phyloP scores from a whole-genome alignment of 441 rosid species.

The Eruca vesicaria region DNA sequence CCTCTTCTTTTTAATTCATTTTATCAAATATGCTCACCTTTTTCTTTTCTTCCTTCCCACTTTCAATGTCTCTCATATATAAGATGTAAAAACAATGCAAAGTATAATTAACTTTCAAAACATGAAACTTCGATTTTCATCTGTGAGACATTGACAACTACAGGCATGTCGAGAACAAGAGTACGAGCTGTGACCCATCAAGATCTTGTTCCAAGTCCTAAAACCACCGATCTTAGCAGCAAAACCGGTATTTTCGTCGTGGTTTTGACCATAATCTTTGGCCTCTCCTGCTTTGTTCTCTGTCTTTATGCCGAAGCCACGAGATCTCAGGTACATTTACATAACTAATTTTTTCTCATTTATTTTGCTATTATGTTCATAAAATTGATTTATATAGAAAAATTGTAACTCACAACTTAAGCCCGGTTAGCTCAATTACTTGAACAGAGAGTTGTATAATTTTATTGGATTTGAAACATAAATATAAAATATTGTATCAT shows the following conservation, averaged over 20 bases:
- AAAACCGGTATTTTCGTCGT: slow-evolving; percentile 53
- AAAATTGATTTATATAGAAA: not conserved
- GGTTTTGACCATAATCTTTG: slow-evolving; percentile 59
- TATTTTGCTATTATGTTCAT: not conserved
- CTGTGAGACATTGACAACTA: slow-evolving; percentile 4
- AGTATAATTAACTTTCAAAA: slow-evolving; percentile 9
- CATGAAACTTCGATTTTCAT: not conserved
- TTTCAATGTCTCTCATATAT: slow-evolving; percentile 6
- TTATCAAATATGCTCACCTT: slow-evolving; percentile 20
- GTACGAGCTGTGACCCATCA: slow-evolving; percentile 74
- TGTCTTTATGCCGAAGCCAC: slow-evolving; percentile 92
- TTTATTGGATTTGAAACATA: not conserved
- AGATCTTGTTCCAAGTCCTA: slow-evolving; percentile 68
- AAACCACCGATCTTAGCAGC: slow-evolving; percentile 67
- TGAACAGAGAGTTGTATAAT: not conserved
- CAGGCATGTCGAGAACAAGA: slow-evolving; percentile 45
- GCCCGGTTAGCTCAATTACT: not conserved
- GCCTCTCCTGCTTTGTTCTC: slow-evolving; percentile 76
- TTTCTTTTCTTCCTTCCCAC: slow-evolving; percentile 22
- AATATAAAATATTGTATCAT: not conserved
- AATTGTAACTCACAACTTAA: not conserved
- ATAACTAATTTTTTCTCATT: not conserved
- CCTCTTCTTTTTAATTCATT: not conserved
- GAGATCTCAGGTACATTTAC: slow-evolving; percentile 67
- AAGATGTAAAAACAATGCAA: not conserved